Conservation (phyloP, 352 stramenopile species). For the Plasmopara halstedii region DNA sequence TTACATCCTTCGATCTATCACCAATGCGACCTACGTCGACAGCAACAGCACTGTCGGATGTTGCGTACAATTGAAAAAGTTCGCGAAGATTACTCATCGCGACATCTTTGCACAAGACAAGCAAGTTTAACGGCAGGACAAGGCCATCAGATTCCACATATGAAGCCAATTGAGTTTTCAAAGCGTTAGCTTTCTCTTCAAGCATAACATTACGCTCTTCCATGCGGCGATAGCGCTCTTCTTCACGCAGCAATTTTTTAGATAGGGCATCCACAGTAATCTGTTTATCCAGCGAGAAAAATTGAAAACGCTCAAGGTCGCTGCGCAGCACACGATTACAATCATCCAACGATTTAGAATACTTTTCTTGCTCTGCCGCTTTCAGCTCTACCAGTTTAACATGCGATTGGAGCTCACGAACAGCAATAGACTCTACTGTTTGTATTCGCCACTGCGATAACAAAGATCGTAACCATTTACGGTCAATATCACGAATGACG, state of each 20-base stretch:
- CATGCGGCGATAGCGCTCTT: conserved; percentile 52
- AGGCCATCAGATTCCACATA: conserved; percentile 54
- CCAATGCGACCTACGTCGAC: neutral
- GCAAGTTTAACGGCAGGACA: conserved; percentile 35
- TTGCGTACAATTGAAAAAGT: conserved; percentile 42
- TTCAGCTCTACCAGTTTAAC: conserved; percentile 48
- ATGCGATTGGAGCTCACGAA: conserved; percentile 41
- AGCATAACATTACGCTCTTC: conserved; percentile 49
- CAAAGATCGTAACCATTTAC: conserved; percentile 31
- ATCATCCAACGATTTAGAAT: conserved; percentile 55
- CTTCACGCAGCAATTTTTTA: conserved; percentile 66
- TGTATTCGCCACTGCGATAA: conserved; percentile 41
- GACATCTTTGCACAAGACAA: conserved; percentile 45
- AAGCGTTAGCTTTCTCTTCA: conserved; percentile 35
- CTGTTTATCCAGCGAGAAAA: conserved; percentile 71
- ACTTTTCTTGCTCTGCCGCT: conserved; percentile 49
- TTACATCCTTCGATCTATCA: conserved; percentile 1
- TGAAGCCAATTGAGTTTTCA: conserved; percentile 37
- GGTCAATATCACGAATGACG: conserved; percentile 40
- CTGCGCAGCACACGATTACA: conserved; percentile 66
- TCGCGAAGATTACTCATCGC: conserved; percentile 39
- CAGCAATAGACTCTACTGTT: conserved; percentile 23
- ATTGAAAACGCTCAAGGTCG: conserved; percentile 70
- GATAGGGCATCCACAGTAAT: conserved; percentile 68
- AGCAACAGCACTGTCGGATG: conserved; percentile 3